These are phyloP conservation scores for Pisolithus orientalis DNA, from an alignment of 768 basidiomycete genomes.

Conservation along the genomic window DNA sequence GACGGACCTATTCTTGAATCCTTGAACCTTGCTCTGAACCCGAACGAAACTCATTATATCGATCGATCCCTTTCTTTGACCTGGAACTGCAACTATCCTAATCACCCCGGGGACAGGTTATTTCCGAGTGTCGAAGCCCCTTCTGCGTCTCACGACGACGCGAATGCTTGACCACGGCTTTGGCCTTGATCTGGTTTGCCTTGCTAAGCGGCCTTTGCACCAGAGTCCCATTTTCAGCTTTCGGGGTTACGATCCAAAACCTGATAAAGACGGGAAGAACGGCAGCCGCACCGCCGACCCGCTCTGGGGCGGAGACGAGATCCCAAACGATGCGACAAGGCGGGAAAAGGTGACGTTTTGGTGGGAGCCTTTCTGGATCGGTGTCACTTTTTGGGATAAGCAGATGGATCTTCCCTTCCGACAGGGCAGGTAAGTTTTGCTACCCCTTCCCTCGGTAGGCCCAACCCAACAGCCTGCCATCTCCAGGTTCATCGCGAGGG, in stretches of 20 bases:
- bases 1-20: constrained; percentile 96
- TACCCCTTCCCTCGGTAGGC: background rate
- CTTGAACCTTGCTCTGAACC: constrained; percentile 86
- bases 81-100: constrained; percentile 72
- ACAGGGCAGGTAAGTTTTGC: constrained; percentile 52
- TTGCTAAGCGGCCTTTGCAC: constrained; percentile 89
- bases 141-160: constrained; percentile 87
- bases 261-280: constrained; percentile 43
- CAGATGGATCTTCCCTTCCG: constrained; percentile 83
- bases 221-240: constrained; percentile 93
- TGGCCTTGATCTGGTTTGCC: constrained; percentile 77
- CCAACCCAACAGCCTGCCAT: constrained; percentile 1
- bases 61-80: constrained; percentile 91
- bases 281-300: constrained; percentile 54
- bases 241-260: constrained; percentile 54
- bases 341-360: constrained; percentile 58
- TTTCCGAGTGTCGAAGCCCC: constrained; percentile 85
- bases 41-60: constrained; percentile 90
- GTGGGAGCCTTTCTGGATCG: constrained; percentile 91
- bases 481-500: constrained; percentile 80
- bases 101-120: constrained; percentile 93
- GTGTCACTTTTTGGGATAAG: constrained; percentile 78
- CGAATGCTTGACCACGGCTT: constrained; percentile 93
- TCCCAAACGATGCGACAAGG: constrained; percentile 26
- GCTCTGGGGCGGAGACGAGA: constrained; percentile 68